phyloP scores from a whole-genome alignment of 495 filamentous ascomycete species.

The Delitschia confertaspora region DNA sequence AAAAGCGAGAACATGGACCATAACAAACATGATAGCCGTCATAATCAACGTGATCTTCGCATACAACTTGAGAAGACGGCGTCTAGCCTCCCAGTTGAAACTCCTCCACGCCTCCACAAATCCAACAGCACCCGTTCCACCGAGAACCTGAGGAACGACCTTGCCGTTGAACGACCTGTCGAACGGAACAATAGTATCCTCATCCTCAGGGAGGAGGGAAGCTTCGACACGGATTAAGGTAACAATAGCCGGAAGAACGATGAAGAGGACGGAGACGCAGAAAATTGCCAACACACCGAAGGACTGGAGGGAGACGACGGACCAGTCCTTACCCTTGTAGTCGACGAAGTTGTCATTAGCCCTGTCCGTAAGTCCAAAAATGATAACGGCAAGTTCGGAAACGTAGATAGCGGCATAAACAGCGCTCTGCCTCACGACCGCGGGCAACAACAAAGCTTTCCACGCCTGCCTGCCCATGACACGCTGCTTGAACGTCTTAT shows the following conservation, averaged over 20 bases:
- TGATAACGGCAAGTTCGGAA: conserved; percentile 22
- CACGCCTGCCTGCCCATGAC: conserved; percentile 40
- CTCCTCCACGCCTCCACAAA: conserved; percentile 64
- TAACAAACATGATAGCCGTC: conserved; percentile 37
- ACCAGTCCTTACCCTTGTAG: conserved; percentile 21
- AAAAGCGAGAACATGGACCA: conserved; percentile 8
- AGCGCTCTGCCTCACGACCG: conserved; percentile 39
- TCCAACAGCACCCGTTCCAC: conserved; percentile 58
- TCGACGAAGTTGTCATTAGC: conserved; percentile 25
- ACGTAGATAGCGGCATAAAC: conserved; percentile 31
- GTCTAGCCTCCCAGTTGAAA: conserved; percentile 56
- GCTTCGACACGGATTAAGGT: conserved; percentile 62
- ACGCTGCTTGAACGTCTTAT: conserved; percentile 44
- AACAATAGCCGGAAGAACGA: conserved; percentile 54
- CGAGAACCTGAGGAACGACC: conserved; percentile 45
- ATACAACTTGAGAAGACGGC: conserved; percentile 58
- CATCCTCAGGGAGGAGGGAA: conserved; percentile 56
- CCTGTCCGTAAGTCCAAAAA: conserved; percentile 19
- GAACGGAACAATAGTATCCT: conserved; percentile 68
- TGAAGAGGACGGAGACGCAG: conserved; percentile 37
- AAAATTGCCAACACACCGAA: conserved; percentile 34
- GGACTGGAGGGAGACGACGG: conserved; percentile 20
- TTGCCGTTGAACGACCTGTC: conserved; percentile 55
- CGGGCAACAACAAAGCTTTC: conserved; percentile 45
- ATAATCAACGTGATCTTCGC: conserved; percentile 54